Conservation (phyloP, 768 basidiomycete genomes). For the Russula compacta region DNA sequence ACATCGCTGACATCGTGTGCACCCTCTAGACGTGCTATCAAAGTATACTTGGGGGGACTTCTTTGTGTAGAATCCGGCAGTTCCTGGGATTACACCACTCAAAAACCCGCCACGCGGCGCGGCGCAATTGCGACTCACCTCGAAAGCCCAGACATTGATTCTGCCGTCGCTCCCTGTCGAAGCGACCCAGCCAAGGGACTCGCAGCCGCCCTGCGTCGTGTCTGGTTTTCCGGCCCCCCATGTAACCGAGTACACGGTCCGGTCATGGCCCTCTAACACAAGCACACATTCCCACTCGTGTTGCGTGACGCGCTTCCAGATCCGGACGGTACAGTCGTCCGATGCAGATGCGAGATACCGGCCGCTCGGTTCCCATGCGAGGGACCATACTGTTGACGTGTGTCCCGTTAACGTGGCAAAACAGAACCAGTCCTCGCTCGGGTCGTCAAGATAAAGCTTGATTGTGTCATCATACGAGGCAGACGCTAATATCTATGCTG, state of each 20-base stretch:
- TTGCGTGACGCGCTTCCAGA: constrained; percentile 67
- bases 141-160: constrained; percentile 74
- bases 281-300: constrained; percentile 56
- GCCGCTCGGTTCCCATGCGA: constrained; percentile 72
- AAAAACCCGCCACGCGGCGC: neutral
- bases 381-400: constrained; percentile 82
- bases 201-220: constrained; percentile 23
- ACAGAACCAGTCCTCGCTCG: constrained; percentile 89
- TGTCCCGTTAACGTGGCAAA: constrained; percentile 78
- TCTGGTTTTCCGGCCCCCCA: constrained; percentile 43
- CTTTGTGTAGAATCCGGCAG: neutral
- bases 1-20: constrained; percentile 83
- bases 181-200: constrained; percentile 69
- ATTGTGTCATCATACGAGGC: constrained; percentile 96
- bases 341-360: constrained; percentile 80
- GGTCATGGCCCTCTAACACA: constrained; percentile 54
- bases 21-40: constrained; percentile 49
- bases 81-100: neutral
- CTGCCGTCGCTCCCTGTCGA: constrained; percentile 80
- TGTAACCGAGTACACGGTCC: constrained; percentile 73
- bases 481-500: constrained; percentile 80
- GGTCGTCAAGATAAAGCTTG: constrained; percentile 88
- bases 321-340: constrained; percentile 73
- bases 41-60: constrained; percentile 22
- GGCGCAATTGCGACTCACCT: constrained; percentile 29